These are phyloP conservation scores for Chalaropsis thielavioides DNA, from an alignment of 2,329 filamentous ascomycete genomes.

Conservation along the genomic window DNA sequence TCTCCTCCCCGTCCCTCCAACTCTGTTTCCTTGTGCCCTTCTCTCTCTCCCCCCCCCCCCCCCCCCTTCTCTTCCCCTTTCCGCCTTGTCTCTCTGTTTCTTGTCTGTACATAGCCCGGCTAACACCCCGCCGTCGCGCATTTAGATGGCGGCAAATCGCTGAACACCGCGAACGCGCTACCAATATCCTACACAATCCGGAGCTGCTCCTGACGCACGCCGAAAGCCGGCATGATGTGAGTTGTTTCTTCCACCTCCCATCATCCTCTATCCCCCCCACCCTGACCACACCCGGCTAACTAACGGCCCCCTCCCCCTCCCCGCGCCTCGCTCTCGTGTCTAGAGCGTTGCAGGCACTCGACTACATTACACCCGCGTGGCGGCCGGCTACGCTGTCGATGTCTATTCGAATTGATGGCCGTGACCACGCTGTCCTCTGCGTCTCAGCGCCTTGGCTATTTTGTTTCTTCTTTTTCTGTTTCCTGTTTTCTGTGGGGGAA, in stretches of 20 bases:
- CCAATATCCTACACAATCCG: conserved; percentile 38
- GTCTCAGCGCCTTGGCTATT: too few species aligned
- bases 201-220: conserved; percentile 47
- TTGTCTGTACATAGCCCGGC: background rate
- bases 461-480: too few species aligned
- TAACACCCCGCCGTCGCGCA: background rate
- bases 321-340: background rate
- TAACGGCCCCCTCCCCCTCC: background rate
- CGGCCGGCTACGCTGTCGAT: conserved; percentile 34
- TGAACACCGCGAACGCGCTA: background rate
- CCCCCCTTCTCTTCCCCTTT: background rate
- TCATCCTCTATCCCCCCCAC: background rate
- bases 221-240: conserved; percentile 38
- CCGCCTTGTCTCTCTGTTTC: background rate
- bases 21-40: too few species aligned
- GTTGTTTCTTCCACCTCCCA: conserved; percentile 19
- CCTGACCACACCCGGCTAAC: background rate
- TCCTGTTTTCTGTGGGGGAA: background rate
- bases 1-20: too few species aligned
- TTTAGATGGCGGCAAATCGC: background rate
- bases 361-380: conserved; percentile 40
- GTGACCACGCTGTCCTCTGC: too few species aligned
- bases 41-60: background rate
- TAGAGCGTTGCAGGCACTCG: conserved; percentile 43
- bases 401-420: background rate